Base-by-base conservation (phyloP, 495 filamentous ascomycete species). In the Thozetella sp. region DNA sequence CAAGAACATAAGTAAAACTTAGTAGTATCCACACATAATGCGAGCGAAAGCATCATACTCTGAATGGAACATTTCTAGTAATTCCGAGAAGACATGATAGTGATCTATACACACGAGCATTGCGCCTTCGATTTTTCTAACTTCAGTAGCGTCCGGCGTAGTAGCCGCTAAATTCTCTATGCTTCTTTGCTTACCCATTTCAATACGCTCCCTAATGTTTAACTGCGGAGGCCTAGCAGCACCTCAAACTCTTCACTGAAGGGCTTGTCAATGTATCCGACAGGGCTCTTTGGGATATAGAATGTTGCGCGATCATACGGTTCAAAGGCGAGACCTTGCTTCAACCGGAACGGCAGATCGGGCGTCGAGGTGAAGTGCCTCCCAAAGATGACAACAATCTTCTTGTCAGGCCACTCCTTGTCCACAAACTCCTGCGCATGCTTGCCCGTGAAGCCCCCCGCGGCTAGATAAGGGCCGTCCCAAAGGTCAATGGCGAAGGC, bases 351-450 rank as follows among this genome's bases (percentile, higher is more conserved):
- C 2, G 82, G 76, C 63, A 95, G 65, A 70, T 93, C 90, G 1
- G 90, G 90, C 56, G 84, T 93, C 57, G 87, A 76, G 56, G 90
- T 88, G 62, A 86, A 94, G 34, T 76, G 79, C 40, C 87, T 68
- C 20, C 90, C 90, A 71, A 89, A 89, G 0, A 78, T 82, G 45
- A 85, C 68, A 1, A 81, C 63, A 22, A 84, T 69, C 51, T 89
- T 76, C 63, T 79, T 72, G 24, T 80, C 79, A 59, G 72, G 69
- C 62, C 85, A 86, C 46, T 83, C 63, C 40, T 77, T 67, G 62
- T 89, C 84, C 12, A 84, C 83, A 4, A 83, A 72, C 51, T 75
- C 60, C 50, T 58, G 68, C n/a, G 83, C 87, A 20, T 65, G 62
- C 13, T 79, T 76, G 0, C 82, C 51, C 51, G 67, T 71, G 59